Base-by-base conservation (phyloP, 208 protist genomes). In the Phytomonas francai region DNA sequence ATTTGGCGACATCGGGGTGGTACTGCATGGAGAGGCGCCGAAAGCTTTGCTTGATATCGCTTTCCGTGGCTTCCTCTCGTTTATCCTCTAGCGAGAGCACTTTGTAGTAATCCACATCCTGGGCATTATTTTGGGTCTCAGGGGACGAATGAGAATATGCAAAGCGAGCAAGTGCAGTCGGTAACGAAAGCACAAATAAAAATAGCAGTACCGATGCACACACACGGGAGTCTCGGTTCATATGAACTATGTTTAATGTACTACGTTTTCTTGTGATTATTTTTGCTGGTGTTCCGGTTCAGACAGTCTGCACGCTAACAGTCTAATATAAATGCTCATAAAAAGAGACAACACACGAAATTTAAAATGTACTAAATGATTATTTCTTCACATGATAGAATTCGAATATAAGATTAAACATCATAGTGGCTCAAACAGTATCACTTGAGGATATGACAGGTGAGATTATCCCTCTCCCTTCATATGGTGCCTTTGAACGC, bases 1-100 rank as follows among this genome's bases (percentile, higher is more conserved):
- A 78, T 59, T 63, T 78, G 12, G 80, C 68, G n/a, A 94, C 79
- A 70, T 97, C 93, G 31, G 92, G 88, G 80, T 97, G 89, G 67
- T 90, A 83, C 54, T 80, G 70, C 30, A 81, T 72, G 25, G 88
- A 93, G 42, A 97, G 83, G 56, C 73, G 74, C 42, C 89, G 83
- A 59, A 79, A 97, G 56, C 72, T 68, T 49, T 80, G 76, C n/a
- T 87, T 88, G 68, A 97, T 92, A n/a, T 97, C 87, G 42, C 67
- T 66, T 59, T 92, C 88, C 19, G 87, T 92, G 28, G 85, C 83
- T 1, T 83, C 67, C 63, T 92, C 83, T 14, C 82, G 74, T 57
- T 74, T 79, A 22, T 70, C 73, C 22, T 67, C 75, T 19, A 96
- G 75, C 42, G 77, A 73, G 32, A 96, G 81, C 22, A 89, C 66